phyloP scores from a whole-genome alignment of 176 grass and related monocot genomes.

The Triticum urartu region DNA sequence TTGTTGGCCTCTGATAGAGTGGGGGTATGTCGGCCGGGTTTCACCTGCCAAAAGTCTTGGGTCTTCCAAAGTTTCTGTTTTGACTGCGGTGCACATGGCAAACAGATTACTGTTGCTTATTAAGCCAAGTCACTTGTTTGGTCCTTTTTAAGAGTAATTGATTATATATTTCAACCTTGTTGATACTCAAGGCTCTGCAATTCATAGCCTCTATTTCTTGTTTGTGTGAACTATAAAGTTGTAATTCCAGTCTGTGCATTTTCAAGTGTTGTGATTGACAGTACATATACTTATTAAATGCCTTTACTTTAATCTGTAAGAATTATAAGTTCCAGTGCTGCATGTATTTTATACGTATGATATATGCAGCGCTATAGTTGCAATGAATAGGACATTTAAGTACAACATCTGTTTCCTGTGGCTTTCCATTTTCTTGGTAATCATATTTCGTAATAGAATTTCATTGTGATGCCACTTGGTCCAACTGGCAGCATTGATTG shows the following conservation, averaged over 20 bases:
- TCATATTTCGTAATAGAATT: not conserved
- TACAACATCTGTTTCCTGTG: not conserved
- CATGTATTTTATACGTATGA: not conserved
- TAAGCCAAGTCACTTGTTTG: not conserved
- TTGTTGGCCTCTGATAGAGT: not conserved
- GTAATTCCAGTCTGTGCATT: not conserved
- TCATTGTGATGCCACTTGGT: conserved; percentile 5
- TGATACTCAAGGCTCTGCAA: not conserved
- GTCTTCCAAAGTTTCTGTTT: not conserved
- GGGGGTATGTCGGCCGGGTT: not conserved
- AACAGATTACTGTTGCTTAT: not conserved
- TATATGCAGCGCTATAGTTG: not conserved
- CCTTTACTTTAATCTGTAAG: not conserved
- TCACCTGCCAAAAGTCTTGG: not conserved
- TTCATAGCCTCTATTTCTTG: not conserved
- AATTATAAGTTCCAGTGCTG: not conserved
- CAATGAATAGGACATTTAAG: not conserved
- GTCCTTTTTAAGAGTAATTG: not conserved
- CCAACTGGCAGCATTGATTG: not conserved
- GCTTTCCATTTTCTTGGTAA: not conserved
- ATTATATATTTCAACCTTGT: not conserved
- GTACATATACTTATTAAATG: not conserved
- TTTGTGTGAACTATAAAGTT: not conserved
- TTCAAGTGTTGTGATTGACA: not conserved
- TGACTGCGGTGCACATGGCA: not conserved